phyloP scores from a whole-genome alignment of 305 asterid genomes.

The Solanum chacoense region DNA sequence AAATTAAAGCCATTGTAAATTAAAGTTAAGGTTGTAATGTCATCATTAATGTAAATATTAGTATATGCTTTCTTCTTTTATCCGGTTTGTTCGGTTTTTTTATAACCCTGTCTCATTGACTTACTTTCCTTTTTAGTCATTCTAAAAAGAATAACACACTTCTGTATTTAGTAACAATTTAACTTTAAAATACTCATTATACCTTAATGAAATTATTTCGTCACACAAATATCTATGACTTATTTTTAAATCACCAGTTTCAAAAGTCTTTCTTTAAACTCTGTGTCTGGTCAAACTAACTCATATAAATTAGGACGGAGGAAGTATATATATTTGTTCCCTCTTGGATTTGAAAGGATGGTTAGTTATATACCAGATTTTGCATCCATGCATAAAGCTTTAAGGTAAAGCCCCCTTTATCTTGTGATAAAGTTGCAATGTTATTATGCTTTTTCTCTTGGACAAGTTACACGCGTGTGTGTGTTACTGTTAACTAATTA shows the following conservation, averaged over 20 bases:
- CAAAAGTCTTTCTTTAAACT: no score
- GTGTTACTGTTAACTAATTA: background rate
- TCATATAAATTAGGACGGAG: background rate
- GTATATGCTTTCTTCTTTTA: background rate
- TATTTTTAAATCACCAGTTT: background rate
- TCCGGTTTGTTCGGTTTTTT: background rate
- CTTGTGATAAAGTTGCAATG: background rate
- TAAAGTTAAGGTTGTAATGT: slow-evolving; percentile 2
- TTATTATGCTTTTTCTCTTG: background rate
- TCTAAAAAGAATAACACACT: background rate
- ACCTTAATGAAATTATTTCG: no score
- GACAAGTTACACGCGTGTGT: background rate
- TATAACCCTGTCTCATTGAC: background rate
- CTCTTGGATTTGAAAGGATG: background rate
- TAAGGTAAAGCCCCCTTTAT: background rate
- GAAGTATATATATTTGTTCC: background rate
- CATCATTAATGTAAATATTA: background rate
- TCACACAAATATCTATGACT: background rate
- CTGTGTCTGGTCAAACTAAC: no score
- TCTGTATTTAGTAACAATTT: no score
- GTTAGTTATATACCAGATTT: background rate
- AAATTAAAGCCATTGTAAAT: background rate
- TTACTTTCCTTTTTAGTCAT: background rate
- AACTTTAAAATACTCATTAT: background rate
- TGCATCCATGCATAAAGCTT: background rate